These are phyloP conservation scores for Butyriboletus loyo DNA, from an alignment of 768 basidiomycete genomes.

Conservation along the genomic window DNA sequence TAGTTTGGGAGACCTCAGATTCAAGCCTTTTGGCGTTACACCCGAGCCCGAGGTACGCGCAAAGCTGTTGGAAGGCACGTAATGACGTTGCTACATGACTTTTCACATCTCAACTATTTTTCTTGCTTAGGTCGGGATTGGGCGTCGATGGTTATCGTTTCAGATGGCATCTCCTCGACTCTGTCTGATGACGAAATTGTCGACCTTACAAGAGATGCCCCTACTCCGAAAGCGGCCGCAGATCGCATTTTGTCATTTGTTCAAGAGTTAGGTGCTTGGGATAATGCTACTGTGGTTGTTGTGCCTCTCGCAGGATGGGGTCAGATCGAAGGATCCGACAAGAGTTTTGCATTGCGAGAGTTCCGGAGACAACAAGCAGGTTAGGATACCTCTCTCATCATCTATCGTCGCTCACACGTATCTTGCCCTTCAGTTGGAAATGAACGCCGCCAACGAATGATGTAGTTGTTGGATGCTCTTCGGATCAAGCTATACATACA, in stretches of 20 bases:
- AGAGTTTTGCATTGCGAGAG: slow-evolving; percentile 77
- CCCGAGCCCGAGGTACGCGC: slow-evolving; percentile 87
- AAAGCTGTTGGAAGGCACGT: slow-evolving; percentile 68
- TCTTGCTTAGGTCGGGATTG: slow-evolving; percentile 65
- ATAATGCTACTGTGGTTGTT: slow-evolving; percentile 90
- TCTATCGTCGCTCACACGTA: slow-evolving; percentile 1
- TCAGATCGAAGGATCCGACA: slow-evolving; percentile 71
- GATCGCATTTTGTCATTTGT: slow-evolving; percentile 79
- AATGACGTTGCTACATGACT: not conserved
- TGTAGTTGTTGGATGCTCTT: slow-evolving; percentile 38
- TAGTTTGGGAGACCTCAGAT: slow-evolving; percentile 86
- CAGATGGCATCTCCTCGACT: slow-evolving; percentile 89
- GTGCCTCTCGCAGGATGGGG: slow-evolving; percentile 94
- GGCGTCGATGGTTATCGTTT: slow-evolving; percentile 85
- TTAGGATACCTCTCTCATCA: slow-evolving; percentile 24
- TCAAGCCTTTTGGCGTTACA: slow-evolving; percentile 87
- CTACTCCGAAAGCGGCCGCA: slow-evolving; percentile 78
- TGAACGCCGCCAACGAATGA: slow-evolving; percentile 58
- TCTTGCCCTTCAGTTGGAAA: slow-evolving; percentile 47
- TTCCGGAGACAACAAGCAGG: slow-evolving; percentile 70
- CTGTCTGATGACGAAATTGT: slow-evolving; percentile 93
- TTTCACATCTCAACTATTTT: not conserved
- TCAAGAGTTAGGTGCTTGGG: slow-evolving; percentile 78
- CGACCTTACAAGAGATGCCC: slow-evolving; percentile 75
- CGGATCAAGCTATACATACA: not conserved